Percentiles rank a stretch among this genome's conserved stretches.
These are phyloP conservation scores for Inga oerstediana DNA, from an alignment of 306 rosid species.

Conservation along the genomic window DNA sequence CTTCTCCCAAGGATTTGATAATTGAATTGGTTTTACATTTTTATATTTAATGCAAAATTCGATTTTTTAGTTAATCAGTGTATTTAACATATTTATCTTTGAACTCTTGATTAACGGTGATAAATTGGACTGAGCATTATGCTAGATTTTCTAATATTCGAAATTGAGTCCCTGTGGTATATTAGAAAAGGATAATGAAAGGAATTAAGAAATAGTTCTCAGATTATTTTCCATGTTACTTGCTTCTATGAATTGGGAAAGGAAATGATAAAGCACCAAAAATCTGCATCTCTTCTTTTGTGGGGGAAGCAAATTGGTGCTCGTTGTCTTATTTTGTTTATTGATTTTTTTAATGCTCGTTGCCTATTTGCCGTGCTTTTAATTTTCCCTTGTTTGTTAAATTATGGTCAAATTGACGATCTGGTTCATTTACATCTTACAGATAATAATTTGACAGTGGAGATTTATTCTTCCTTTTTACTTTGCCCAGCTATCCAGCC, in stretches of 20 bases:
- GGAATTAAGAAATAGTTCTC: not conserved
- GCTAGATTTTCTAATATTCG: not conserved
- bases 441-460: not conserved
- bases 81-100: not conserved
- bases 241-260: not conserved
- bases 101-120: not conserved
- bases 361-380: not conserved
- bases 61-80: not conserved
- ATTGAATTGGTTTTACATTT: not conserved
- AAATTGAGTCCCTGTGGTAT: not conserved
- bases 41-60: not conserved
- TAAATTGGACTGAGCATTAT: not conserved
- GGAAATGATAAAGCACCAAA: not conserved
- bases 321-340: not conserved
- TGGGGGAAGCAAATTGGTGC: not conserved
- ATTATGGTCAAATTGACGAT: not conserved
- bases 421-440: not conserved
- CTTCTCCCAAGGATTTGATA: not conserved
- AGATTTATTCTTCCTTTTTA: not conserved
- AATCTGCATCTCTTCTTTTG: not conserved
- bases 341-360: not conserved
- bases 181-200: not conserved
- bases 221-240: not conserved
- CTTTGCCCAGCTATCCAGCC: conserved; percentile 56
- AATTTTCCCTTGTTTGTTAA: not conserved